phyloP scores from a whole-genome alignment of 108 stramenopile genomes.

The Cyclotella baltica region DNA sequence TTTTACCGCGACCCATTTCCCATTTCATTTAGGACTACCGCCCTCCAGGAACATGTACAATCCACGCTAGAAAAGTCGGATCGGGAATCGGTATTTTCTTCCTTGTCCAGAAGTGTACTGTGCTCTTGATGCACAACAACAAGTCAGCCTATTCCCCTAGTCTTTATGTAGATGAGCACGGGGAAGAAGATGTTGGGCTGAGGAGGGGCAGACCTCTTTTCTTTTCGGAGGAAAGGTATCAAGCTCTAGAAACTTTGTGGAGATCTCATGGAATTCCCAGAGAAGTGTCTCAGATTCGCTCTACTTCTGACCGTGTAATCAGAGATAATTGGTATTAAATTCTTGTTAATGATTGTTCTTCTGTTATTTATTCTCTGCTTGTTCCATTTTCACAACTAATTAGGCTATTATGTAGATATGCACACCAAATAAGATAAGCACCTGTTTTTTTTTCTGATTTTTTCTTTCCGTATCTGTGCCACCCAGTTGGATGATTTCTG shows the following conservation, averaged over 20 bases:
- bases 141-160: constrained; percentile 92
- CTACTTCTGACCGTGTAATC: constrained; percentile 90
- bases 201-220: constrained; percentile 88
- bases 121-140: constrained; percentile 93
- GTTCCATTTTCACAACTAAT: neutral
- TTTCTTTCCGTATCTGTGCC: too few species aligned
- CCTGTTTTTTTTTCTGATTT: too few species aligned
- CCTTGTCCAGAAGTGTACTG: constrained; percentile 91
- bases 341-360: neutral
- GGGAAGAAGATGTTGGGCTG: constrained; percentile 93
- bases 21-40: constrained; percentile 43
- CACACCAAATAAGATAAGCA: too few species aligned
- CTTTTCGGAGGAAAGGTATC: constrained; percentile 80
- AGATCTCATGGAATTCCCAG: constrained; percentile 85
- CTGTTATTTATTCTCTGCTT: neutral
- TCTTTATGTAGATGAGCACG: constrained; percentile 93
- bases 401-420: too few species aligned
- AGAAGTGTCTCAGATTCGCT: constrained; percentile 91
- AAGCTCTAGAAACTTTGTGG: constrained; percentile 84
- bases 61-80: constrained; percentile 82
- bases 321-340: constrained; percentile 92
- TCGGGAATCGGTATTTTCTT: constrained; percentile 93
- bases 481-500: too few species aligned
- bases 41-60: constrained; percentile 85
- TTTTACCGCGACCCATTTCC: neutral